Conservation (phyloP, 179 eudicot genomes). For the Nepenthes alata region DNA sequence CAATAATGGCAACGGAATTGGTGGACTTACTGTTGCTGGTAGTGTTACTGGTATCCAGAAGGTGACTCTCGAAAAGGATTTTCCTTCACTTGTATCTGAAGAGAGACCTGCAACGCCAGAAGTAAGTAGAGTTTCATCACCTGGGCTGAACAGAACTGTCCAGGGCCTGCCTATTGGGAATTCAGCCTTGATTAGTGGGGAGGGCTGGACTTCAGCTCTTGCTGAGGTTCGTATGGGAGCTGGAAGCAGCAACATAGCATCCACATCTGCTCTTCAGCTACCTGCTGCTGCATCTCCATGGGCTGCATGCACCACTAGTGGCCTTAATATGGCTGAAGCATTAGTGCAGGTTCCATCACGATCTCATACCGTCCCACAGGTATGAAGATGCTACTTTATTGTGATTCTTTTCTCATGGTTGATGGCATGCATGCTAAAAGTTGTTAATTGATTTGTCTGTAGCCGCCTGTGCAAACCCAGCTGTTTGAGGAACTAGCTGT, state of each 20-base stretch:
- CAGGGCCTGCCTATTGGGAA: slow-evolving; percentile 44
- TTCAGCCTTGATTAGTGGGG: slow-evolving; percentile 37
- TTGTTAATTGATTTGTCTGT: slow-evolving; percentile 5
- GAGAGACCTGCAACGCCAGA: slow-evolving; percentile 47
- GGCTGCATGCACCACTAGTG: slow-evolving; percentile 17
- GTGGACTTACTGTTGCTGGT: slow-evolving; percentile 17
- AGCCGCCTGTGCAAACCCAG: slow-evolving; percentile 49
- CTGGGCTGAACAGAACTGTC: slow-evolving; percentile 42
- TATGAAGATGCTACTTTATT: slow-evolving; percentile 6
- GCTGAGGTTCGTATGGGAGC: slow-evolving; percentile 54
- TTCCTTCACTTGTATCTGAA: slow-evolving; percentile 55
- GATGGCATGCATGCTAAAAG: neutral
- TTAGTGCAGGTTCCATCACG: slow-evolving; percentile 55
- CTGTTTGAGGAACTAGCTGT: slow-evolving; percentile 73
- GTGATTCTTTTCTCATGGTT: neutral
- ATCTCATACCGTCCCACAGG: slow-evolving; percentile 46
- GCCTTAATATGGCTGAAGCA: slow-evolving; percentile 81
- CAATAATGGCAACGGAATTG: slow-evolving; percentile 22
- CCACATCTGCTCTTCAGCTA: slow-evolving; percentile 23
- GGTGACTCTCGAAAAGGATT: slow-evolving; percentile 55
- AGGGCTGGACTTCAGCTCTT: slow-evolving; percentile 76
- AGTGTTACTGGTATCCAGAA: slow-evolving; percentile 24
- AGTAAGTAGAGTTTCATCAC: slow-evolving; percentile 47
- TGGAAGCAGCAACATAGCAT: slow-evolving; percentile 20
- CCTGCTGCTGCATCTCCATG: slow-evolving; percentile 17